Evolutionary conservation across 371 early-diverging fungal genomes (phyloP), one percentile per base, ranked within the genome.

Genomic region (Mortierella sp.): DNA sequence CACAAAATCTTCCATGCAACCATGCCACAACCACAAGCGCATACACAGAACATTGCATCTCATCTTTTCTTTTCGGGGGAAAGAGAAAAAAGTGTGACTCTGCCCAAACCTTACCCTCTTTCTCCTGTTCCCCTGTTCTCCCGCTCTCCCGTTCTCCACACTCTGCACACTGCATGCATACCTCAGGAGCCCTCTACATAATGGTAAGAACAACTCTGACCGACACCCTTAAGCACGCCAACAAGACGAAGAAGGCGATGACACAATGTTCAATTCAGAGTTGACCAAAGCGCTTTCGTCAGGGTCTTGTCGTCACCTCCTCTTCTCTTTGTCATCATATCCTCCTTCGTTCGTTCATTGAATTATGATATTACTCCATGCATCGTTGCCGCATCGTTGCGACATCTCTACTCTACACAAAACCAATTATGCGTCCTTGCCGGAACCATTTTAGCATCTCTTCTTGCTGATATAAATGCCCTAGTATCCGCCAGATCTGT

Each of bases 1-100:
- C 68, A 68, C 68, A 68, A 68, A 68, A 68, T 68, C 68, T 24
- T 21, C 68, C 11, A 68, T 68, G 68, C 68, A 35, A 68, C 68
- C 68, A 68, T 68, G 68, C 24, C 68, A 38, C 68, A 38, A 16
- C 51, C 38, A 60, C 58, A 14, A 27, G 12, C 35, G 35, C 63
- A 63, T 21, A 51, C 51, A 51, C 51, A 21, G 21, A 51, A 51
- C 32, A 35, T 35, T 68, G 68, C 68, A 41, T 68, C 68, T 68
- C 68, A 68, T 68, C 68, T 68, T 68, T 68, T 10, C 18, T 41
- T 24, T 24, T 24, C 10, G 7, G 4, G 4, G 18, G 14, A 18
- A 14, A 14, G 14, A 46, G 14, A 14, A 14, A 14, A 46, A 46
- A 55, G 60, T 35, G 63, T 35, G 35, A 18, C 63, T 63, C 63